Evolutionary conservation across 768 basidiomycete genomes (phyloP), one percentile per base, ranked within the genome.

Genomic region (Russula virescens): DNA sequence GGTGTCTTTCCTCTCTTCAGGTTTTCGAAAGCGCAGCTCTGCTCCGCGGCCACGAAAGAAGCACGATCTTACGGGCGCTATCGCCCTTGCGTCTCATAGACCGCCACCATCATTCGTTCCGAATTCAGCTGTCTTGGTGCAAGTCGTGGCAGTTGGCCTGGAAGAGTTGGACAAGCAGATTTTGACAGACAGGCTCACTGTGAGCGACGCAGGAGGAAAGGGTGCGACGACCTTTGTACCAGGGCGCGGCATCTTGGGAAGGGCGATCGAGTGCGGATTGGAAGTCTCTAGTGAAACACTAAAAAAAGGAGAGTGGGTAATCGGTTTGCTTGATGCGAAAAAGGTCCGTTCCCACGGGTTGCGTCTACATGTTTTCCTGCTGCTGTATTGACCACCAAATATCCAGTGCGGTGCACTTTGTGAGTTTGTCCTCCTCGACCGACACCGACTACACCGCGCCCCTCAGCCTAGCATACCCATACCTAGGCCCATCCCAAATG

Each of bases 61-160:
- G 31, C 61, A 51, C 10, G 54, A 63, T 26, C 65, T 66, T 23
- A 66, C 70, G 7, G 71, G 72, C 14, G 66, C 66, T 6, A 64
- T 72, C 54, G 71, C 70, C 55, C 69, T 70, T 60, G 68, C 61
- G 61, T 78, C 69, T 60, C 79, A 69, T 58, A 68, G 69, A n/a
- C 51, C 80, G 66, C 91, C 94, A 14, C 94, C 94, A 0, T 77
- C 77, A 14, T 85, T 86, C 69, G 84, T 95, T 11, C 82, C 86
- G 0, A 78, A 83, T 50, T 77, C 79, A 28, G 80, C 88, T 60
- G 82, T 94, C 18, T 78, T 97, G 25, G 85, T 97, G 7, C 92
- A 94, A 71, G 89, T 97, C 4, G 92, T 89, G 80, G 91, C 88
- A n/a, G 91, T 93, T 1, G 92, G 85, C 2, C 73, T 96, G 47